Conservation (phyloP, 768 basidiomycete species). For the Lactarius indigo region DNA sequence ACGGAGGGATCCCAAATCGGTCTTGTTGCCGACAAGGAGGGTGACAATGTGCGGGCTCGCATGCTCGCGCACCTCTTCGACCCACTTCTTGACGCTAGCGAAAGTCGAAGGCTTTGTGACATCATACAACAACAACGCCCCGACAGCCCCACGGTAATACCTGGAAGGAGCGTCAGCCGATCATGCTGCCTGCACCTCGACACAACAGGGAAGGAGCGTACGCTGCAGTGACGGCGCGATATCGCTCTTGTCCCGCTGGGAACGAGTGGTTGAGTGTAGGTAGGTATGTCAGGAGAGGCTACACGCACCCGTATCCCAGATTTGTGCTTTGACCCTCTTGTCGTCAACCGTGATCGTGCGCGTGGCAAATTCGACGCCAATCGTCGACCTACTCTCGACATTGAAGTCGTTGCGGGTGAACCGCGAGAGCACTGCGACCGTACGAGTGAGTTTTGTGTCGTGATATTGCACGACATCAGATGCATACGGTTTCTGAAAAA, state of each 20-base stretch:
- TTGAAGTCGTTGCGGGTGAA: conserved; percentile 99
- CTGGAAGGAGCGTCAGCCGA: conserved; percentile 36
- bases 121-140: conserved; percentile 89
- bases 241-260: conserved; percentile 92
- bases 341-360: conserved; percentile 95
- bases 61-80: conserved; percentile 95
- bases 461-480: not conserved
- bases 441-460: conserved; percentile 13
- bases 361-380: conserved; percentile 98
- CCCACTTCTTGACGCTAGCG: conserved; percentile 90
- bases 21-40: conserved; percentile 98
- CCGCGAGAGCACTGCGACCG: conserved; percentile 84
- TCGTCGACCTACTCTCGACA: conserved; percentile 97
- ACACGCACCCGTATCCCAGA: conserved; percentile 94
- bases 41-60: conserved; percentile 91
- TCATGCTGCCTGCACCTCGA: not conserved
- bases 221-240: conserved; percentile 97
- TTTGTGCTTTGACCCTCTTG: conserved; percentile 96
- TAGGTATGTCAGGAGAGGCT: not conserved
- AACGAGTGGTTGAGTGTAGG: conserved; percentile 6
- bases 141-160: conserved; percentile 96
- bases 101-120: conserved; percentile 94
- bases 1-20: conserved; percentile 95
- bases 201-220: conserved; percentile 36
- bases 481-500: conserved; percentile 58